phyloP scores from a whole-genome alignment of 2,329 filamentous ascomycete genomes.

The Penicillium crustosum region DNA sequence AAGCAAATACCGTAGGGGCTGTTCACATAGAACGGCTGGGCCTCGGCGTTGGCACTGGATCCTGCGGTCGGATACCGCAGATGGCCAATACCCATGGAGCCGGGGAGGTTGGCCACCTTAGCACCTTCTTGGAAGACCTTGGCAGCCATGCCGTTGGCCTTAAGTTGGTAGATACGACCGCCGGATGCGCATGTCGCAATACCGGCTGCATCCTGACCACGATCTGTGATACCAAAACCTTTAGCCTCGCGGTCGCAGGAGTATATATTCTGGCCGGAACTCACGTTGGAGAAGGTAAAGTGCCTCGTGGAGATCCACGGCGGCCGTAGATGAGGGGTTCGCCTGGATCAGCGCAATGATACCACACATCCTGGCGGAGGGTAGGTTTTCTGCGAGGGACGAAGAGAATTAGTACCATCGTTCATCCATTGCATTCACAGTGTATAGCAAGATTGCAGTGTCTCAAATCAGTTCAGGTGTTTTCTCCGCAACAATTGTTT shows the following conservation, averaged over 20 bases:
- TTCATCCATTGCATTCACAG: constrained; percentile 9
- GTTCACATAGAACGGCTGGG: constrained; percentile 92
- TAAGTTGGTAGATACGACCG: constrained; percentile 83
- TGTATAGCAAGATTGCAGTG: constrained; percentile 7
- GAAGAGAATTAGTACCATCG: constrained; percentile 16
- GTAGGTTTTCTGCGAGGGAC: constrained; percentile 23
- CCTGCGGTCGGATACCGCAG: constrained; percentile 88
- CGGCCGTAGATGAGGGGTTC: constrained; percentile 52
- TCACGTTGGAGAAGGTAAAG: constrained; percentile 67
- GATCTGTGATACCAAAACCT: constrained; percentile 44
- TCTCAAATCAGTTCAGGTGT: constrained; percentile 34
- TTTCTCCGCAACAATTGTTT: constrained; percentile 46
- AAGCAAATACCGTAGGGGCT: constrained; percentile 78
- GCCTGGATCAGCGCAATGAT: constrained; percentile 63
- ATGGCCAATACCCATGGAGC: constrained; percentile 84
- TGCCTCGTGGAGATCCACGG: constrained; percentile 67
- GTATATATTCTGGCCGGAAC: constrained; percentile 18
- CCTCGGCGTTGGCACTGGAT: constrained; percentile 78
- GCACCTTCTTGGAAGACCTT: constrained; percentile 81
- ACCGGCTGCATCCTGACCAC: constrained; percentile 85
- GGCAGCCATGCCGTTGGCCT: constrained; percentile 83
- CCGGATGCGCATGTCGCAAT: constrained; percentile 73
- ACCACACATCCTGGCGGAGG: constrained; percentile 56
- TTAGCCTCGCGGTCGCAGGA: constrained; percentile 23
- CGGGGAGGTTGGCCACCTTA: constrained; percentile 70